phyloP scores from a whole-genome alignment of 129 eudicot species.

The Logfia minima region DNA sequence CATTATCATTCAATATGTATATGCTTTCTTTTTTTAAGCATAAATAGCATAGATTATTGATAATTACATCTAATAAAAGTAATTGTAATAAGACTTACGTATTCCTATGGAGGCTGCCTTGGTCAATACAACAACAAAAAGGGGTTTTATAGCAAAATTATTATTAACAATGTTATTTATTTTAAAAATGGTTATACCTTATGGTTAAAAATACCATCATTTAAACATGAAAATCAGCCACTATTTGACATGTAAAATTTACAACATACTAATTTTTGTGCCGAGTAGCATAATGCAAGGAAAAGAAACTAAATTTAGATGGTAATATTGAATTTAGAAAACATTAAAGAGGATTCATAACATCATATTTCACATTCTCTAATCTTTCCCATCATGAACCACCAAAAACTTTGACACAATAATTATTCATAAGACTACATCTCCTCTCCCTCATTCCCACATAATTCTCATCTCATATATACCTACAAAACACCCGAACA shows the following conservation, averaged over 20 bases:
- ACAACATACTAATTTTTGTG: conserved; percentile 11
- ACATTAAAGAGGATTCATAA: conserved; percentile 1
- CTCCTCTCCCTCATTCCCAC: conserved; percentile 20
- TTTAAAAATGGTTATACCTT: too few species aligned
- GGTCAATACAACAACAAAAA: too few species aligned
- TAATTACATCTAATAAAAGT: too few species aligned
- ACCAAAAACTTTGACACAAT: conserved; percentile 17
- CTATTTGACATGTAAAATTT: background rate
- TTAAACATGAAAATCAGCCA: background rate
- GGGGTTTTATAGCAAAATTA: too few species aligned
- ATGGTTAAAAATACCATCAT: background rate
- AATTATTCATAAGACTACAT: conserved; percentile 21
- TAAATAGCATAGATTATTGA: too few species aligned
- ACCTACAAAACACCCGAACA: conserved; percentile 15
- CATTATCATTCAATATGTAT: too few species aligned
- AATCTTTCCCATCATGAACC: conserved; percentile 13
- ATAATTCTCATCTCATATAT: conserved; percentile 1
- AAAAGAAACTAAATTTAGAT: conserved; percentile 3
- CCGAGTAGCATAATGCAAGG: conserved; percentile 12
- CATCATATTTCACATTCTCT: conserved; percentile 4
- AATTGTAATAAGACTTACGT: too few species aligned
- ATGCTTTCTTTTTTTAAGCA: too few species aligned
- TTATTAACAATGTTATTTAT: too few species aligned
- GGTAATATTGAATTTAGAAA: background rate
- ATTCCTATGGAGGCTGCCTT: too few species aligned